Evolutionary conservation across 768 basidiomycete genomes (phyloP).

Genomic region (Clitopilus passeckerianus): DNA sequence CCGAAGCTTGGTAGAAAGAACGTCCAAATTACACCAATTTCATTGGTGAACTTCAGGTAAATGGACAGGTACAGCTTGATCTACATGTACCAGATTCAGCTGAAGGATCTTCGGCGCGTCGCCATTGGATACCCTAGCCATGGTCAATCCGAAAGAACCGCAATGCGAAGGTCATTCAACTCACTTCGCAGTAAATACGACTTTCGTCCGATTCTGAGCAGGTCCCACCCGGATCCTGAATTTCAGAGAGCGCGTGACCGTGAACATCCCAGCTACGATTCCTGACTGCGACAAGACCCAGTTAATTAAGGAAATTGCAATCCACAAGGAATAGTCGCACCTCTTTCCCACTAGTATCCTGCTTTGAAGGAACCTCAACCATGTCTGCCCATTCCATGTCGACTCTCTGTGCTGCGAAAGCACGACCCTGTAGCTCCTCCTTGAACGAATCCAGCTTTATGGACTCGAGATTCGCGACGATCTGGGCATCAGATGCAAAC

Average conservation of each 20-base stretch:
- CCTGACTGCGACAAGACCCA: conserved; percentile 15
- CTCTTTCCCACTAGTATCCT: conserved; percentile 2
- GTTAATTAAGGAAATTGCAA: neutral
- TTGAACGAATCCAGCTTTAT: conserved; percentile 20
- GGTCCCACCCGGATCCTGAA: conserved; percentile 34
- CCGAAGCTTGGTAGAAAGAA: too few relatives aligned
- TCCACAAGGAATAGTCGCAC: neutral
- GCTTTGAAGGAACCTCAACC: conserved; percentile 20
- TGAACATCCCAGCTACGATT: conserved; percentile 33
- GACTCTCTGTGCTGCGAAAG: conserved; percentile 13
- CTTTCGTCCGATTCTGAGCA: conserved; percentile 25
- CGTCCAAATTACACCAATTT: too few relatives aligned
- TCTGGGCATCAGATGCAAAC: conserved; percentile 27
- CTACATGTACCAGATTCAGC: neutral
- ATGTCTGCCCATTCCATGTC: conserved; percentile 30
- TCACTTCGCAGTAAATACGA: conserved; percentile 37
- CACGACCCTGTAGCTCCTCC: conserved; percentile 15
- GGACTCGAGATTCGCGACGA: conserved; percentile 25
- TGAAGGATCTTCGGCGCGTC: neutral
- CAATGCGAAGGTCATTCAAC: neutral
- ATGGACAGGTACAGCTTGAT: neutral
- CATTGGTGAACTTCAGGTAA: neutral
- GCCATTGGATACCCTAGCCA: neutral
- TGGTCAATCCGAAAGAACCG: neutral
- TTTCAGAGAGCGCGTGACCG: conserved; percentile 32